Evolutionary conservation across 192 early-diverging fungal species (phyloP).

Genomic region (Backusella parvicylindrica): DNA sequence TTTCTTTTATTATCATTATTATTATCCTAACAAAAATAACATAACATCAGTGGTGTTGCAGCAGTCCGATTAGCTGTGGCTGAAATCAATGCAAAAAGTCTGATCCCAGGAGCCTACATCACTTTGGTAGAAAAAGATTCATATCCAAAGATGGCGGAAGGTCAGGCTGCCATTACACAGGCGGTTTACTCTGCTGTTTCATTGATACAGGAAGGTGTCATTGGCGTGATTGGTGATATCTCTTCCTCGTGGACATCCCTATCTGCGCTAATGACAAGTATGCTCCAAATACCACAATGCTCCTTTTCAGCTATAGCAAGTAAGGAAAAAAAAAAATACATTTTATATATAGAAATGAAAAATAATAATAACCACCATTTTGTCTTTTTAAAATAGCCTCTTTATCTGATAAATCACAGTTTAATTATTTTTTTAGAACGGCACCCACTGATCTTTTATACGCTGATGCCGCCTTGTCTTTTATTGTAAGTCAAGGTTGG

Average conservation of each 20-base stretch:
- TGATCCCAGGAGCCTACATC: slow-evolving; percentile 50
- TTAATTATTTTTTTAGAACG: slow-evolving; percentile 45
- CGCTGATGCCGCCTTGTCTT: slow-evolving; percentile 41
- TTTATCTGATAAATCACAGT: slow-evolving; percentile 46
- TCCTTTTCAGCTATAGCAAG: slow-evolving; percentile 50
- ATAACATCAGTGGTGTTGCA: slow-evolving; percentile 36
- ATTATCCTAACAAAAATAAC: not conserved
- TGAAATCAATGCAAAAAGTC: slow-evolving; percentile 43
- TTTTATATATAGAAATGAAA: not conserved
- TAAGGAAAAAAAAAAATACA: slow-evolving; percentile 14
- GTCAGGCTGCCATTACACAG: slow-evolving; percentile 41
- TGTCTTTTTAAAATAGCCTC: slow-evolving; percentile 28
- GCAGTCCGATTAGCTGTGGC: slow-evolving; percentile 45
- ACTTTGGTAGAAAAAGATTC: slow-evolving; percentile 49
- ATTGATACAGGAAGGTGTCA: slow-evolving; percentile 44
- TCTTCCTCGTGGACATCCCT: slow-evolving; percentile 43
- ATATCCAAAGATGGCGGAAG: slow-evolving; percentile 36
- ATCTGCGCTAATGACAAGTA: slow-evolving; percentile 43
- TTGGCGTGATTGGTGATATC: slow-evolving; percentile 49
- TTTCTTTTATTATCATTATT: not conserved
- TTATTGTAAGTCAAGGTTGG: slow-evolving; percentile 44
- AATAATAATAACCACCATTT: not conserved
- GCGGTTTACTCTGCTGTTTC: slow-evolving; percentile 47
- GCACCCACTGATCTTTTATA: slow-evolving; percentile 48
- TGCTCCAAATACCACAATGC: slow-evolving; percentile 48